Evolutionary conservation across 208 protist genomes (phyloP), one percentile per base, ranked within the genome.

Genomic region (Leishmania martiniquensis): DNA sequence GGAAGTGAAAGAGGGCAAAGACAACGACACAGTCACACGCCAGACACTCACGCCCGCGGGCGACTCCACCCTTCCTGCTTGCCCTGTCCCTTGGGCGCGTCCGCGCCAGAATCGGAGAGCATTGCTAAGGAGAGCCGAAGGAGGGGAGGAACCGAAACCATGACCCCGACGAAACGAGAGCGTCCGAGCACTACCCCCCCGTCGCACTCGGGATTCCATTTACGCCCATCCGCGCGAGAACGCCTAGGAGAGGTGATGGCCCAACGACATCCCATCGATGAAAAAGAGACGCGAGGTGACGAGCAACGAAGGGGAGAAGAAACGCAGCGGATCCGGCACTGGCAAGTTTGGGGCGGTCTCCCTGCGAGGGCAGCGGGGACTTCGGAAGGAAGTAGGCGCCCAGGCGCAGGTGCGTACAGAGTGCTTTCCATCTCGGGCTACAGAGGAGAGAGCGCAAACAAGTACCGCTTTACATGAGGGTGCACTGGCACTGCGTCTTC

Each of bases 401-500:
- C 22, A 17, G 63, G 32, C 10, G 49, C 6, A 17, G 2, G 25
- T 51, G 15, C 17, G 25, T 0, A 9, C 42, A 9, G 63, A 47
- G 25, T 34, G 22, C 13, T 42, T 15, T n/a, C n/a, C n/a, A n/a
- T n/a, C n/a, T n/a, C n/a, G n/a, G n/a, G n/a, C n/a, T n/a, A n/a
- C n/a, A n/a, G 25, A 7, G 49, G 25, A 42, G 29, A 69, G 15
- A 37, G 1, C 34, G 5, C n/a, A 60, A 54, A 70, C 4, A 62
- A 37, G 25, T 57, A 3, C 42, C 55, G 60, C 42, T 12, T 67
- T 91, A 96, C 93, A 96, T 96, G 34, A 85, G 34, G 45, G 59
- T 75, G 65, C 93, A 96, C 52, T 84, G 59, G 59, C 89, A 89
- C 55, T 92, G 83, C 1, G 81, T 17, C 76, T 93, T 88, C 65